phyloP scores from a whole-genome alignment of 108 stramenopile genomes.

The Schizochytrium sp. region DNA sequence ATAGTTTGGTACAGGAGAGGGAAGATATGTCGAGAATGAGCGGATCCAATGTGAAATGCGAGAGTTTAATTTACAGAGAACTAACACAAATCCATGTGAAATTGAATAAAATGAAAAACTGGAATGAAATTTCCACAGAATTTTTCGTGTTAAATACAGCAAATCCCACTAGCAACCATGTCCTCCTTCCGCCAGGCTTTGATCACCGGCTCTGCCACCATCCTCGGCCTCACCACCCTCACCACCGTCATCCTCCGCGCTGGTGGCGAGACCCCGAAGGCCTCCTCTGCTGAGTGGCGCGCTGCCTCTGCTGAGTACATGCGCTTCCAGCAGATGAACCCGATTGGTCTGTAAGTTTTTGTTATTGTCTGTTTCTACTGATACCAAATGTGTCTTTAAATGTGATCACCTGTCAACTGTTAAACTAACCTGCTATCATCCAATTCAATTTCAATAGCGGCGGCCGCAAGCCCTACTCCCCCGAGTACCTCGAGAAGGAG shows the following conservation, averaged over 20 bases:
- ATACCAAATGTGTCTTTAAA: neutral
- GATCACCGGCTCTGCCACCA: neutral
- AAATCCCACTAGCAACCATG: neutral
- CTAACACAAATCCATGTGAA: too few relatives aligned
- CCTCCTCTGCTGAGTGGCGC: conserved; percentile 51
- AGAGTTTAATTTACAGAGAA: too few relatives aligned
- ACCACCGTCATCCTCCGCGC: conserved; percentile 18
- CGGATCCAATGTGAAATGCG: too few relatives aligned
- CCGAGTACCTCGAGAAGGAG: conserved; percentile 6
- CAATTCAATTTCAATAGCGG: neutral
- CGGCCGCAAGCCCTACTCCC: conserved; percentile 41
- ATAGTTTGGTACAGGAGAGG: too few relatives aligned
- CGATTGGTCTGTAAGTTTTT: conserved; percentile 55
- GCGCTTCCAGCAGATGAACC: conserved; percentile 65
- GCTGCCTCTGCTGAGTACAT: conserved; percentile 62
- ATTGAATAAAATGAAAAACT: neutral
- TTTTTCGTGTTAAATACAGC: neutral
- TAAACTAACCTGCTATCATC: neutral
- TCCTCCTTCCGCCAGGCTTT: conserved; percentile 16
- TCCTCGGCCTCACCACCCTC: neutral
- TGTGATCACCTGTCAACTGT: neutral
- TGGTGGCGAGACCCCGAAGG: conserved; percentile 31
- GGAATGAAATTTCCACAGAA: neutral
- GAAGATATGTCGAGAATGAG: too few relatives aligned
- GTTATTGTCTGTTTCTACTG: neutral